A percentile compares a stretch with the other conserved stretches of the same genome.
Evolutionary conservation across 140 eudicot species (phyloP).

Genomic region (Stevia rebaudiana): DNA sequence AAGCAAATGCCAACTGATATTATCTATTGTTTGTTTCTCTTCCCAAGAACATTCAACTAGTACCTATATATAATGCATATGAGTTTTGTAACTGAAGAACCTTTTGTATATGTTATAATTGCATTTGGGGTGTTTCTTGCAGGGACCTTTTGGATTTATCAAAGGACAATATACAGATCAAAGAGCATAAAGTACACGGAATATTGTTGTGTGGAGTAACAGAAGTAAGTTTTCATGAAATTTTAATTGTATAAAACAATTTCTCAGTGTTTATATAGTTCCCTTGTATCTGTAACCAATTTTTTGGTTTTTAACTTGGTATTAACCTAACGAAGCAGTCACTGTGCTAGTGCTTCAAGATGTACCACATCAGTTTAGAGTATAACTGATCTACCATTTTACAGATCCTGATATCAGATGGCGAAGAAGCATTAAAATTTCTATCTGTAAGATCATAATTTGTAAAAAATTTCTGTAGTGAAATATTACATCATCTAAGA

Average conservation of each 20-base stretch:
- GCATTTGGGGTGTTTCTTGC: slow-evolving; percentile 20
- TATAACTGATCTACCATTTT: slow-evolving; percentile 7
- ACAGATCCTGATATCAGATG: slow-evolving; percentile 48
- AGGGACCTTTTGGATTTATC: slow-evolving; percentile 95
- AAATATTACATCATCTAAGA: slow-evolving; percentile 3
- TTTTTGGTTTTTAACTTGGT: background rate
- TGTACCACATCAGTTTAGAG: background rate
- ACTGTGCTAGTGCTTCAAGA: background rate
- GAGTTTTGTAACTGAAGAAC: background rate
- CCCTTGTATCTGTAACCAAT: slow-evolving; percentile 6
- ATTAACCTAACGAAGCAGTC: background rate
- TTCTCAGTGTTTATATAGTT: background rate
- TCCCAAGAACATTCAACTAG: slow-evolving; percentile 3
- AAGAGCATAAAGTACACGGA: slow-evolving; percentile 75
- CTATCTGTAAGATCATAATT: slow-evolving; percentile 57
- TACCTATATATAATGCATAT: slow-evolving; percentile 3
- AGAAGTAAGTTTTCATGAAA: slow-evolving; percentile 42
- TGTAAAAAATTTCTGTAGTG: background rate
- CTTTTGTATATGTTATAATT: background rate
- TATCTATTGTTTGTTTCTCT: slow-evolving; percentile 1
- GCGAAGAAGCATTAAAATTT: slow-evolving; percentile 58
- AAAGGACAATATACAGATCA: slow-evolving; percentile 84
- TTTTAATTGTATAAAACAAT: background rate
- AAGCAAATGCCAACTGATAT: slow-evolving; percentile 24
- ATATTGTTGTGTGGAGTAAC: slow-evolving; percentile 67